Conservation (phyloP, 192 early-diverging fungal genomes). For the Coemansia sp. region DNA sequence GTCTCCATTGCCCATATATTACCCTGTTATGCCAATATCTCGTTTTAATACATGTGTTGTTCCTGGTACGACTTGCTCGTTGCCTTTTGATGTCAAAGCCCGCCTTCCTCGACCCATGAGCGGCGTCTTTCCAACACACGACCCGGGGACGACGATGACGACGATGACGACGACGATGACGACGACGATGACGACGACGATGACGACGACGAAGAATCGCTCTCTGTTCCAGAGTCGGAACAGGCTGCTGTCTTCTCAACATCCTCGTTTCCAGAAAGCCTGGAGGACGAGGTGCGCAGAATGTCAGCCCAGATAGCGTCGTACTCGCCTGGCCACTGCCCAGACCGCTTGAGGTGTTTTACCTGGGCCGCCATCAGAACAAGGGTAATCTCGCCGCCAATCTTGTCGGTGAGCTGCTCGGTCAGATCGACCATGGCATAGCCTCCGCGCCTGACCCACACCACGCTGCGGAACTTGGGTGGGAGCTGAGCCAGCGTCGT, state of each 20-base stretch:
- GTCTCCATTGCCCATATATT: no score
- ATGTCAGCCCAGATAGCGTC: conserved; percentile 22
- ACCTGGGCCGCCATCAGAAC: conserved; percentile 75
- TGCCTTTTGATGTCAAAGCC: no score
- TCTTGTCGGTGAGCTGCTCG: conserved; percentile 64
- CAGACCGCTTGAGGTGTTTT: conserved; percentile 60
- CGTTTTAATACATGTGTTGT: conserved; percentile 5
- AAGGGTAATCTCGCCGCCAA: conserved; percentile 74
- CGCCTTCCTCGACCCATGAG: no score
- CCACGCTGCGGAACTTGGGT: conserved; percentile 73
- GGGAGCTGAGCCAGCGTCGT: conserved; percentile 70
- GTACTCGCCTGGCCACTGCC: conserved; percentile 38
- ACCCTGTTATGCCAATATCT: no score
- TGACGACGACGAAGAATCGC: conserved; percentile 10
- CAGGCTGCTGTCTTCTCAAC: background rate
- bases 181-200: conserved; percentile 2
- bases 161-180: no score
- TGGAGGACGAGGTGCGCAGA: conserved; percentile 3
- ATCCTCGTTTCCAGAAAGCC: background rate
- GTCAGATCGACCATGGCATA: conserved; percentile 62
- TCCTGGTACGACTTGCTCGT: no score
- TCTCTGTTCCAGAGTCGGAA: conserved; percentile 1
- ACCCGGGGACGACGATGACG: no score
- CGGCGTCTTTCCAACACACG: no score
- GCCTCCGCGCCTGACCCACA: conserved; percentile 82